Percentiles rank a stretch among this genome's conserved stretches.
These are phyloP conservation scores for Aspergillus taichungensis DNA, from an alignment of 495 filamentous ascomycete genomes.

Conservation along the genomic window DNA sequence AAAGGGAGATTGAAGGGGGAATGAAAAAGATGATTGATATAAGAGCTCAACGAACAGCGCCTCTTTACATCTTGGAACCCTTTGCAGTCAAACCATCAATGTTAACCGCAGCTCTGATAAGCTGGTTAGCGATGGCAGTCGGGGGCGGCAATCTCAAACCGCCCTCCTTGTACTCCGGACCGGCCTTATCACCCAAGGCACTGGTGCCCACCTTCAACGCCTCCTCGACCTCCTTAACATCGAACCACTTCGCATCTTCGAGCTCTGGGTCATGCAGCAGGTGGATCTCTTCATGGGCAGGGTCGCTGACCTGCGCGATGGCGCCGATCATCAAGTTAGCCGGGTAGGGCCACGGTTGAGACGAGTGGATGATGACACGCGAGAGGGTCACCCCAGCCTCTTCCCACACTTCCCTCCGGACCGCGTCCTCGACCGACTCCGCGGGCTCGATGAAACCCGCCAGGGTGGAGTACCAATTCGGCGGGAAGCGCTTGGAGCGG, in stretches of 20 bases:
- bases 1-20: neutral
- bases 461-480: slow-evolving; percentile 78
- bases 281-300: slow-evolving; percentile 68
- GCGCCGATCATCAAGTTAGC: slow-evolving; percentile 93
- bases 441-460: slow-evolving; percentile 94
- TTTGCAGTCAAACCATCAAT: slow-evolving; percentile 38
- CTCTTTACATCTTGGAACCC: slow-evolving; percentile 24
- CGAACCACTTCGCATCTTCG: slow-evolving; percentile 81
- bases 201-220: slow-evolving; percentile 53
- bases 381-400: slow-evolving; percentile 80
- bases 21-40: neutral
- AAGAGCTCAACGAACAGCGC: neutral
- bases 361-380: slow-evolving; percentile 82
- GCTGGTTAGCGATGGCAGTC: slow-evolving; percentile 74
- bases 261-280: slow-evolving; percentile 86
- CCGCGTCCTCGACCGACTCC: slow-evolving; percentile 90
- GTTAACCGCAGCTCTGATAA: slow-evolving; percentile 46
- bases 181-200: slow-evolving; percentile 55
- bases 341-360: slow-evolving; percentile 87
- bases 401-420: slow-evolving; percentile 92
- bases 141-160: slow-evolving; percentile 60
- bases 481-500: slow-evolving; percentile 73
- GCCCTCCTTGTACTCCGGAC: slow-evolving; percentile 62
- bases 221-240: slow-evolving; percentile 49
- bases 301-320: slow-evolving; percentile 70